phyloP scores from a whole-genome alignment of 768 basidiomycete species.

The Serendipita sp. region DNA sequence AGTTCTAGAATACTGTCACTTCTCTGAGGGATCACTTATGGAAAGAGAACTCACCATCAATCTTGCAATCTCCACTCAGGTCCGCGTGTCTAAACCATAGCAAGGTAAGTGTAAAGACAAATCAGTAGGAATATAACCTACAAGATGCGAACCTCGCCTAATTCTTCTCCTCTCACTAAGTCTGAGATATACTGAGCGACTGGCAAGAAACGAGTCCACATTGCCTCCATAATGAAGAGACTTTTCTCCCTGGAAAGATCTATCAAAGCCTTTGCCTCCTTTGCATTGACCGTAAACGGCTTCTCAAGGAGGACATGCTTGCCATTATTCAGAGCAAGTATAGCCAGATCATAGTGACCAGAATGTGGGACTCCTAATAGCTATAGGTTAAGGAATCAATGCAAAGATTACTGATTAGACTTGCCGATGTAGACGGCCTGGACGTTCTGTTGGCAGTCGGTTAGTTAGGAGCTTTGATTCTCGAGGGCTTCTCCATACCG shows the following conservation, averaged over 20 bases:
- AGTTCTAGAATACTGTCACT: conserved; percentile 28
- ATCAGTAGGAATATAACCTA: background rate
- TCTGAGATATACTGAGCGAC: conserved; percentile 46
- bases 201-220: conserved; percentile 78
- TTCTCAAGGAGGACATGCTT: conserved; percentile 87
- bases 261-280: conserved; percentile 60
- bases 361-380: conserved; percentile 66
- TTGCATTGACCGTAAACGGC: conserved; percentile 61
- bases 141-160: conserved; percentile 50
- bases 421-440: conserved; percentile 59
- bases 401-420: background rate
- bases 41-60: conserved; percentile 35
- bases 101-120: background rate
- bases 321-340: conserved; percentile 57
- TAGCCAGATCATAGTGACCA: conserved; percentile 60
- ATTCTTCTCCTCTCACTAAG: conserved; percentile 41
- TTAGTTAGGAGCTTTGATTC: background rate
- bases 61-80: conserved; percentile 50
- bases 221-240: conserved; percentile 83
- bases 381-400: background rate
- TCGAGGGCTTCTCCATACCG: conserved; percentile 25
- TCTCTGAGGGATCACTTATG: no score
- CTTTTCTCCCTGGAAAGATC: conserved; percentile 57
- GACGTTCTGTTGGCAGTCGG: conserved; percentile 37
- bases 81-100: conserved; percentile 37